These are phyloP conservation scores for Carex myosuroides DNA, from an alignment of 176 grass and related monocot species.

Conservation along the genomic window DNA sequence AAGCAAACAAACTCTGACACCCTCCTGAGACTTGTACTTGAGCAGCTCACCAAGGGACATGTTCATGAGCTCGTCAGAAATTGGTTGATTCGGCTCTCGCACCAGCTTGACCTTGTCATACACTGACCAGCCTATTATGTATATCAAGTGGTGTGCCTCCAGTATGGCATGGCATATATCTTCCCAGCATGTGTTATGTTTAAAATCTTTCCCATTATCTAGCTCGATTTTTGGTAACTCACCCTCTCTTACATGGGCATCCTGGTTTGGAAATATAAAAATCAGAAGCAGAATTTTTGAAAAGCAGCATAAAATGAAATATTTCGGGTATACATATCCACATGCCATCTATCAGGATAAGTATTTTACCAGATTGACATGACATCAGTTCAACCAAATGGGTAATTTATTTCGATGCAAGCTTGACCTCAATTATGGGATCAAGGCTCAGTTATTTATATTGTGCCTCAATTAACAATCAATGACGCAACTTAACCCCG, in stretches of 20 bases:
- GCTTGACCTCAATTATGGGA: neutral
- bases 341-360: neutral
- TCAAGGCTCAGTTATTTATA: neutral
- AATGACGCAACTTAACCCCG: neutral
- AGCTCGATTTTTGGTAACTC: slow-evolving; percentile 58
- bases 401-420: neutral
- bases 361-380: neutral
- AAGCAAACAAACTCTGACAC: slow-evolving; percentile 92
- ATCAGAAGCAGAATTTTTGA: neutral
- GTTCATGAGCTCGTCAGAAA: slow-evolving; percentile 37
- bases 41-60: slow-evolving; percentile 78
- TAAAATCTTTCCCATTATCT: slow-evolving; percentile 36
- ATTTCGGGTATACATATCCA: neutral
- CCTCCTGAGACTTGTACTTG: slow-evolving; percentile 97
- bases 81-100: slow-evolving; percentile 44
- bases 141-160: slow-evolving; percentile 93
- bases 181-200: slow-evolving; percentile 82
- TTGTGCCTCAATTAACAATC: neutral
- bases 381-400: neutral
- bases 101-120: slow-evolving; percentile 89
- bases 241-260: slow-evolving; percentile 66
- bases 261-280: slow-evolving; percentile 14
- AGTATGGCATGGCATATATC: slow-evolving; percentile 96
- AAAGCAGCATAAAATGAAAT: neutral
- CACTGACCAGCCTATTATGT: slow-evolving; percentile 86